A percentile compares a stretch with the other conserved stretches of the same genome.
Conservation (phyloP, 768 basidiomycete species). For the Auricularia sp. region DNA sequence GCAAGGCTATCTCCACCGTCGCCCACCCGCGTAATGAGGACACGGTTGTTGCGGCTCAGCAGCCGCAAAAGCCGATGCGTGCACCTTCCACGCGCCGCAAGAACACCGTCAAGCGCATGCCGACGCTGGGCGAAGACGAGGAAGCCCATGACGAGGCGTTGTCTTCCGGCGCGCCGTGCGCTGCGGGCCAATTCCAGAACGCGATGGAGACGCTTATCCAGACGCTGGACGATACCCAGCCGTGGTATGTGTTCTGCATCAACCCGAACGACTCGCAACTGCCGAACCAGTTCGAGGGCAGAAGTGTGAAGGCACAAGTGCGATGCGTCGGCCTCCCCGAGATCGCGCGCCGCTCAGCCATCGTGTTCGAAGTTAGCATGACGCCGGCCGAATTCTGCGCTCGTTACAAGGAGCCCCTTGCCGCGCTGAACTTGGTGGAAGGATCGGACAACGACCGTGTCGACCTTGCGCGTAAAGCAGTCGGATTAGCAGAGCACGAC, state of each 20-base stretch:
- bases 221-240: conserved; percentile 79
- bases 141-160: conserved; percentile 21
- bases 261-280: conserved; percentile 94
- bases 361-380: conserved; percentile 76
- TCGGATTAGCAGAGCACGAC: conserved; percentile 57
- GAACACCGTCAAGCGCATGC: conserved; percentile 54
- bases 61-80: conserved; percentile 88
- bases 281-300: conserved; percentile 86
- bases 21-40: conserved; percentile 89
- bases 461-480: conserved; percentile 43
- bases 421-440: conserved; percentile 43
- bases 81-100: conserved; percentile 84
- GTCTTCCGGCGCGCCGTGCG: conserved; percentile 42
- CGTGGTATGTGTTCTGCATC: conserved; percentile 87
- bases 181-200: conserved; percentile 79
- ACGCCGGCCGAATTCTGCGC: conserved; percentile 78
- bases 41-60: conserved; percentile 90
- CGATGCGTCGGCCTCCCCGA: conserved; percentile 70
- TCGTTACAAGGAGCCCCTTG: conserved; percentile 64
- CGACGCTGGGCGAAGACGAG: conserved; percentile 42
- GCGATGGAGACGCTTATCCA: conserved; percentile 80
- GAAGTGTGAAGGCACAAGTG: conserved; percentile 87
- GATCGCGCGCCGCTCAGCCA: conserved; percentile 55
- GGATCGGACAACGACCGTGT: conserved; percentile 51
- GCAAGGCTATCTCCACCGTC: conserved; percentile 82